Conservation (phyloP, 1,139 yeast genomes). For the Yamadazyma taylorii region DNA sequence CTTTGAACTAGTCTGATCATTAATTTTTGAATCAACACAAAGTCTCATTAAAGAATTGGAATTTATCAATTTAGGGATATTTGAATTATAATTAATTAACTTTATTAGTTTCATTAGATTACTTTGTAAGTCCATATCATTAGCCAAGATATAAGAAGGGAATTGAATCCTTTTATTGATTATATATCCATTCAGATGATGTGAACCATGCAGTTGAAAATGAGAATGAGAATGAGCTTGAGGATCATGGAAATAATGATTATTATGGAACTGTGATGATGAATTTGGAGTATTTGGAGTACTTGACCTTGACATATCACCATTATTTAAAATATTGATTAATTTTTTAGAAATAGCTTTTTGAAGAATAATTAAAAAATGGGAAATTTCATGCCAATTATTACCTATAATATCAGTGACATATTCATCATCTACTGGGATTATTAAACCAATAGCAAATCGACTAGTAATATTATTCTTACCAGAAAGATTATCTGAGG, state of each 20-base stretch:
- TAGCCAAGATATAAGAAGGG: constrained; percentile 37
- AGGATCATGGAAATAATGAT: too few species aligned
- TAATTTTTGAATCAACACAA: constrained; percentile 12
- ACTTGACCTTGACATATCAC: background rate
- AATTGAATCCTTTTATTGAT: constrained; percentile 41
- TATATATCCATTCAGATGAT: constrained; percentile 18
- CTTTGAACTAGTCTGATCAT: constrained; percentile 6
- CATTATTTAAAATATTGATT: constrained; percentile 21
- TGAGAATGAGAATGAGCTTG: constrained; percentile 15
- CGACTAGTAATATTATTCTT: constrained; percentile 33
- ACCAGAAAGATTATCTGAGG: constrained; percentile 4
- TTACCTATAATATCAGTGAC: constrained; percentile 44
- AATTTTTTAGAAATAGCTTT: constrained; percentile 37
- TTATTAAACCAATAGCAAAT: constrained; percentile 48
- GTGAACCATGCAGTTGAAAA: too few species aligned
- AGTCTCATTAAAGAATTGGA: constrained; percentile 33
- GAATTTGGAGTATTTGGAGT: constrained; percentile 4
- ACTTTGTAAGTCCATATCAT: constrained; percentile 41
- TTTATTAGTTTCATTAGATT: constrained; percentile 37
- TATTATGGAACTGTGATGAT: too few species aligned
- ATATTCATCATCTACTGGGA: constrained; percentile 42
- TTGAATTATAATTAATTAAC: constrained; percentile 39
- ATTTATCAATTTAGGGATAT: constrained; percentile 48
- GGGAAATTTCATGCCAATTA: constrained; percentile 51
- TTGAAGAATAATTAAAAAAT: constrained; percentile 41